Evolutionary conservation across 805 yeast species (phyloP), one percentile per base, ranked within the genome.

Genomic region (Candida awuae): DNA sequence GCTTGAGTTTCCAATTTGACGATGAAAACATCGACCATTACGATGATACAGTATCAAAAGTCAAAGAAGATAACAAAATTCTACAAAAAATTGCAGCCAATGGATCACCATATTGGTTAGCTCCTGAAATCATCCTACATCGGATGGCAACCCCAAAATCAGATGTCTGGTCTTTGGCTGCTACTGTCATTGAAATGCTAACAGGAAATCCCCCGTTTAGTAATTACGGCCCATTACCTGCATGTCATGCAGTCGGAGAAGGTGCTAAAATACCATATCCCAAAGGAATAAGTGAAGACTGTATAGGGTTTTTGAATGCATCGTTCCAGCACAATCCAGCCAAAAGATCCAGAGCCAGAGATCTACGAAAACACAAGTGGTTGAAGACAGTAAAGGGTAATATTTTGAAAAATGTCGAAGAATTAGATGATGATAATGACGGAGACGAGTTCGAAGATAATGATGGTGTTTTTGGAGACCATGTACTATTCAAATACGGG

Each of bases 41-140:
- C 19, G 25, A 40, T 16, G 37, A 35, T 5, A 66, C 28, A 25
- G 66, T 32, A 68, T 69, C 2, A 49, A 40, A 10, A 12, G 6
- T 9, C 10, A 36, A 32, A 52, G 30, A 48, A 53, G 25, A 63
- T 48, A 50, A 71, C 62, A 45, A 53, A 58, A 13, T 60, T 56
- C 46, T 54, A 41, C 42, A 46, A 38, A 43, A 45, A 51, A 58
- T 53, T 35, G 67, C 70, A 2, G 77, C 75, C 8, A 74, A 71
- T 13, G 98, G 98, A 2, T 86, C 97, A 0, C 94, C 97, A 0
- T 84, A 90, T 55, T 92, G 97, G 97, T 88, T 92, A 96, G 97
- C 98, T 0, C 98, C 98, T 0, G 98, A 92, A 55, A 78, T 94
- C 2, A 83, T 92, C 4, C 36, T 42, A 12, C 31, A 34, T 19